A percentile compares a stretch with the other conserved stretches of the same genome.
Conservation (phyloP, 2,329 filamentous ascomycete species). For the Claviceps paspali region DNA sequence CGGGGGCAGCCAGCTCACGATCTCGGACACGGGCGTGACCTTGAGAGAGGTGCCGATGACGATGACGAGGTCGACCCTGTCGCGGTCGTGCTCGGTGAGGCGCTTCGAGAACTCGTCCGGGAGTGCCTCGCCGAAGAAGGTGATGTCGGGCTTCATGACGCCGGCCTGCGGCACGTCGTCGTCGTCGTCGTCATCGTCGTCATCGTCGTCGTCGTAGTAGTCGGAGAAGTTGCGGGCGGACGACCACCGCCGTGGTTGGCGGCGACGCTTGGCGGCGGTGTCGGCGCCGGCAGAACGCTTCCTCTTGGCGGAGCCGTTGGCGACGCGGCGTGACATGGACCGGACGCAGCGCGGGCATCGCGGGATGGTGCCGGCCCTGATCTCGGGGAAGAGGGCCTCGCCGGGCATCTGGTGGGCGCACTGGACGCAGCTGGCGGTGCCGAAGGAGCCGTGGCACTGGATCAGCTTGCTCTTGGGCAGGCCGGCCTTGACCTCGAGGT, state of each 20-base stretch:
- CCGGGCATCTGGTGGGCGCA: conserved; percentile 63
- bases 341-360: conserved; percentile 58
- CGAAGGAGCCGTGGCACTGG: conserved; percentile 94
- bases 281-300: conserved; percentile 24
- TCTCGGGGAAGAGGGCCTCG: conserved; percentile 63
- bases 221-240: conserved; percentile 24
- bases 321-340: conserved; percentile 22
- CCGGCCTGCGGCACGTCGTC: conserved; percentile 49
- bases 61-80: conserved; percentile 73
- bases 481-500: conserved; percentile 77
- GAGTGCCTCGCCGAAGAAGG: conserved; percentile 87
- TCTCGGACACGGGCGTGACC: conserved; percentile 86
- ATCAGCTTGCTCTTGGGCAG: conserved; percentile 70
- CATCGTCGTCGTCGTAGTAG: no score
- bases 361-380: conserved; percentile 61
- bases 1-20: conserved; percentile 65
- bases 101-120: conserved; percentile 71
- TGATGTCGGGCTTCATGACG: conserved; percentile 95
- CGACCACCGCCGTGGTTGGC: conserved; percentile 12
- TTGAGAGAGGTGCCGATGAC: conserved; percentile 95
- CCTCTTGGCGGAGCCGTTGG: conserved; percentile 18
- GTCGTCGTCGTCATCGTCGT: conserved; percentile 21
- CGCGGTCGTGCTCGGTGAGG: conserved; percentile 65
- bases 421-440: conserved; percentile 75
- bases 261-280: no score